A percentile compares a stretch with the other conserved stretches of the same genome.
Evolutionary conservation across 2,329 filamentous ascomycete species (phyloP).

Genomic region (Ophiocordyceps camponoti-saundersi): DNA sequence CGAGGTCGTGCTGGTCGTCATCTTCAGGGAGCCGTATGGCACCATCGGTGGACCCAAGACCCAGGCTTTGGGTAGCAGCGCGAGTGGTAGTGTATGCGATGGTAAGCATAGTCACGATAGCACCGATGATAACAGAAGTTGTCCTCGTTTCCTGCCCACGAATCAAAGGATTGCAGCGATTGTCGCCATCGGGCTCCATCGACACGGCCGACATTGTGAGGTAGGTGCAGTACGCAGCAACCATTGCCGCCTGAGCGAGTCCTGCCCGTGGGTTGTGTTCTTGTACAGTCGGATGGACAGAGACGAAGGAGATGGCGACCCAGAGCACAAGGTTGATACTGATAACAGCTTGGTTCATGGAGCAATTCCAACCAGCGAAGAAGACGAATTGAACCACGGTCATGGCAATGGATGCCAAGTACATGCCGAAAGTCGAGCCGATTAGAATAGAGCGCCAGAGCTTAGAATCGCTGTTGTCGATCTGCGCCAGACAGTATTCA

Average conservation of each 20-base stretch:
- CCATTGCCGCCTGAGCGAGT: conserved; percentile 93
- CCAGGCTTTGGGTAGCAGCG: conserved; percentile 78
- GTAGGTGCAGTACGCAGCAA: conserved; percentile 96
- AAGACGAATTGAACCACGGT: conserved; percentile 95
- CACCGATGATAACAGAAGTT: conserved; percentile 80
- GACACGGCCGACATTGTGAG: conserved; percentile 95
- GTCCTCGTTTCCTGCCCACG: conserved; percentile 74
- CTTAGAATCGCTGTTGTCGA: conserved; percentile 73
- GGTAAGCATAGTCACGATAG: conserved; percentile 89
- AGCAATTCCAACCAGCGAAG: conserved; percentile 66
- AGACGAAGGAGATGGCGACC: conserved; percentile 64
- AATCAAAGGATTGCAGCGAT: conserved; percentile 83
- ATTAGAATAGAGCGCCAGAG: conserved; percentile 78
- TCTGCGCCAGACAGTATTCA: conserved; percentile 86
- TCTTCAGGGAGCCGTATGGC: conserved; percentile 45
- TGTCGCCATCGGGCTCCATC: conserved; percentile 85
- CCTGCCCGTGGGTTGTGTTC: conserved; percentile 86
- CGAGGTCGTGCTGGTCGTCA: conserved; percentile 65
- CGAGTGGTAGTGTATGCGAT: conserved; percentile 96
- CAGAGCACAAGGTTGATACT: conserved; percentile 83
- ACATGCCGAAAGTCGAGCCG: conserved; percentile 88
- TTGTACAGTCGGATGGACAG: conserved; percentile 79
- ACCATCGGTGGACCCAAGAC: conserved; percentile 39
- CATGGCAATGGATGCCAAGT: conserved; percentile 77
- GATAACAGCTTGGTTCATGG: conserved; percentile 94